phyloP scores from a whole-genome alignment of 129 eudicot genomes.

The Kitagawia praeruptora region DNA sequence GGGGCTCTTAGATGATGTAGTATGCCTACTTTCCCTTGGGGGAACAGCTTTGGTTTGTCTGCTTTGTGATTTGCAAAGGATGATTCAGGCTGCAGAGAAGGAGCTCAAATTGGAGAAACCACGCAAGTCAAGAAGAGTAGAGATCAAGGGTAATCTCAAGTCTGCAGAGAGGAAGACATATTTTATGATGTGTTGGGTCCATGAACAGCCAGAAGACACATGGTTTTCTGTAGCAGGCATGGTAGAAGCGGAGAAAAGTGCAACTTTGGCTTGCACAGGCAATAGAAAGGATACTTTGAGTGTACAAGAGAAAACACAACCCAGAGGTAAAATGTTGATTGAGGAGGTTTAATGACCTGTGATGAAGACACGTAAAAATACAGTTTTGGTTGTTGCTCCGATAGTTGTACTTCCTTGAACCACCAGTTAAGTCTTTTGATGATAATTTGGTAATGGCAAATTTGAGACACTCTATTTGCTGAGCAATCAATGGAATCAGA shows the following conservation, averaged over 20 bases:
- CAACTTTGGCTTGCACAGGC: conserved; percentile 31
- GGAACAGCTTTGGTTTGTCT: conserved; percentile 57
- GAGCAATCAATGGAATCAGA: too few relatives aligned
- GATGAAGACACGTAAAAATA: background rate
- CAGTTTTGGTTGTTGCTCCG: background rate
- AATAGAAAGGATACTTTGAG: conserved; percentile 16
- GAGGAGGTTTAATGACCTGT: conserved; percentile 42
- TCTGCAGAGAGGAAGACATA: conserved; percentile 52
- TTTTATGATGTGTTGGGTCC: conserved; percentile 76
- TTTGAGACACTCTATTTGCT: background rate
- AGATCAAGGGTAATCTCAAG: conserved; percentile 46
- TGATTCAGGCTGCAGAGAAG: conserved; percentile 39
- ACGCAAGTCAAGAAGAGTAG: conserved; percentile 22
- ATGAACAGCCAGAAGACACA: conserved; percentile 38
- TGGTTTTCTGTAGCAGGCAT: conserved; percentile 54
- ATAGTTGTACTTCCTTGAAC: background rate
- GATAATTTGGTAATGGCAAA: background rate
- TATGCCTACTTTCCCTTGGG: conserved; percentile 46
- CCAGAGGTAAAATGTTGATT: conserved; percentile 53
- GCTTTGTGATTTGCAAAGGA: conserved; percentile 58
- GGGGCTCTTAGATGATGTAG: conserved; percentile 54
- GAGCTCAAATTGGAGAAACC: conserved; percentile 53
- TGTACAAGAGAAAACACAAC: conserved; percentile 19
- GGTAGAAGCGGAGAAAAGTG: conserved; percentile 52
- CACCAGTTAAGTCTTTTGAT: background rate